Base-by-base conservation (phyloP, 2,329 filamentous ascomycete species). In the Clarireedia sp. region DNA sequence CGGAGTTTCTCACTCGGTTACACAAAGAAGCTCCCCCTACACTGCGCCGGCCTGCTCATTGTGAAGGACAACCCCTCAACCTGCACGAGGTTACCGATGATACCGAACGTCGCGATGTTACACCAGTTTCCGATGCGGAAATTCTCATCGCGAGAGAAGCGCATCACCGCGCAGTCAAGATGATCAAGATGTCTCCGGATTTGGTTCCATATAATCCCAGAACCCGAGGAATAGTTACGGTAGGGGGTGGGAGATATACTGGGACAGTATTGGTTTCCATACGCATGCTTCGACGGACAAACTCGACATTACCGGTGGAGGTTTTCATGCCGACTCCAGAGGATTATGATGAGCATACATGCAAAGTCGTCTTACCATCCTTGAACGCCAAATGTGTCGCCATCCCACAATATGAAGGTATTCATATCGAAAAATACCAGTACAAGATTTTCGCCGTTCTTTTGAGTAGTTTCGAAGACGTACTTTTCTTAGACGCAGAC, bases 401-500 rank as follows among this genome's bases (percentile, higher is more conserved):
- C 1, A 63, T 78, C 8, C 70, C 70, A 1, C 68, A 71, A n/a
- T 71, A 75, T 8, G 60, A 62, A 5, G 62, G 64, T 2, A 59
- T 68, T 7, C 60, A 69, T 14, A 70, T 77, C 44, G 64, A 68
- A 17, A 70, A 71, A 49, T 78, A 73, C 62, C 75, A 78, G 56
- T 71, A 74, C 62, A 78, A 78, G 60, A 65, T 68, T 1, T 71
- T 78, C 40, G 72, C 74, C 2, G 72, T 78, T 64, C 65, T 78
- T 7, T 75, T 77, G 61, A 76, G 74, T 8, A 73, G 72, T 0
- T 78, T 78, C 51, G 71, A 75, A 53, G 69, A 77, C 21, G 69
- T 77, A n/a, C 64, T 78, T 6, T 77, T 75, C 59, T 63, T 78
- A 16, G 75, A 78, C 56, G 72, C 72, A 3, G 75, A 77, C 55